Evolutionary conservation across 2,329 filamentous ascomycete genomes (phyloP).

Genomic region (Capronia americana): DNA sequence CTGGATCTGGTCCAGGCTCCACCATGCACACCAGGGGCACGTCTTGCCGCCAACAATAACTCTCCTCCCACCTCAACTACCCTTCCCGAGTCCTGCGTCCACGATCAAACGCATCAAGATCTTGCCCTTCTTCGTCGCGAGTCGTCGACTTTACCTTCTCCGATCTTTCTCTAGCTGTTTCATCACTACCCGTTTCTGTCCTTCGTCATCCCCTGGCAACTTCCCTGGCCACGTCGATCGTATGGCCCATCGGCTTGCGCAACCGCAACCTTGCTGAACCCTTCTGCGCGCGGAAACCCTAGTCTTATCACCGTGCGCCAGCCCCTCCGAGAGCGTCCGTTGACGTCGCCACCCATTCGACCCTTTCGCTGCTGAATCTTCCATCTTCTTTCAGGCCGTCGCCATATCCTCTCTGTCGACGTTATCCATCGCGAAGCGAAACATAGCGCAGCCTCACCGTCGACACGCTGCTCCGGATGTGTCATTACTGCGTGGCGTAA

Average conservation of each 20-base stretch:
- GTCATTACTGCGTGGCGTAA: conserved; percentile 28
- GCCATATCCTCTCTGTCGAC: background rate
- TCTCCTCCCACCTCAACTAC: conserved; percentile 20
- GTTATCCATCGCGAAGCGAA: background rate
- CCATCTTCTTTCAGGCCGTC: conserved; percentile 7
- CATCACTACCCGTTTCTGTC: conserved; percentile 10
- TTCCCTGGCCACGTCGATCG: conserved; percentile 19
- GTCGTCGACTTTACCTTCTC: conserved; percentile 4
- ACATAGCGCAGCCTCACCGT: conserved; percentile 18
- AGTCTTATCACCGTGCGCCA: conserved; percentile 31
- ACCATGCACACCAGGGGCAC: conserved; percentile 24
- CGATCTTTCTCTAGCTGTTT: conserved; percentile 15
- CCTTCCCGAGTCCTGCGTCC: conserved; percentile 19
- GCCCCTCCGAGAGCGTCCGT: conserved; percentile 32
- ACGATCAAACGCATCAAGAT: conserved; percentile 20
- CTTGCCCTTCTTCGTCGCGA: conserved; percentile 11
- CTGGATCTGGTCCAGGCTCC: conserved; percentile 23
- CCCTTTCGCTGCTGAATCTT: conserved; percentile 9
- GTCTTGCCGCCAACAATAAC: conserved; percentile 16
- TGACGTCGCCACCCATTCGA: conserved; percentile 26
- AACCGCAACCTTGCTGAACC: conserved; percentile 26
- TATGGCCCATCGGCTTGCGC: conserved; percentile 27
- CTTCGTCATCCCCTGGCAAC: conserved; percentile 13
- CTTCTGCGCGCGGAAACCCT: conserved; percentile 26
- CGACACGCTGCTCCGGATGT: conserved; percentile 30